Percentiles rank a stretch among this genome's conserved stretches.
These are phyloP conservation scores for Falciphora oryzae DNA, from an alignment of 2,329 filamentous ascomycete species.

Conservation along the genomic window DNA sequence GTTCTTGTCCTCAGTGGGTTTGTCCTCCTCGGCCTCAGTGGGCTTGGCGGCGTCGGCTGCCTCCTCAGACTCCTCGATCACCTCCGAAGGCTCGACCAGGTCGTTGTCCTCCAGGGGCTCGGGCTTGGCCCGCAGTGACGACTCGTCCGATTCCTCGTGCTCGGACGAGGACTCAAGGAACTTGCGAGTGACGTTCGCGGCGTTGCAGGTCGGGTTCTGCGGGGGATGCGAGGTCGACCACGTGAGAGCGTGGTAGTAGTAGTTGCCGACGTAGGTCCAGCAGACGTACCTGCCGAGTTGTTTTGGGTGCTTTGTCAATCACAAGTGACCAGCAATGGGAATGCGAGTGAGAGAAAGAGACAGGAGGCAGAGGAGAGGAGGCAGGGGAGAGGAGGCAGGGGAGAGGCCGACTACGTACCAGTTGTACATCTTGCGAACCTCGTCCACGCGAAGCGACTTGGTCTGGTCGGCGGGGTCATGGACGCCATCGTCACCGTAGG, in stretches of 20 bases:
- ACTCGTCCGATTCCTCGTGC: neutral
- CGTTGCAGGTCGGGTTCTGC: conserved; percentile 30
- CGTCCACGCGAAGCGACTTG: conserved; percentile 5
- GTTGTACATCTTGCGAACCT: conserved; percentile 22
- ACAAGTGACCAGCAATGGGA: neutral
- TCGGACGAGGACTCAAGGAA: neutral
- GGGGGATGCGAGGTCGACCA: conserved; percentile 24
- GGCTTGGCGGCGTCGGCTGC: neutral
- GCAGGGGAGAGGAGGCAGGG: neutral
- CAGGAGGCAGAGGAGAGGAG: too few species aligned
- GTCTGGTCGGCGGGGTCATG: conserved; percentile 19
- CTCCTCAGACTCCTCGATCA: neutral
- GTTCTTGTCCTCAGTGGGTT: too few species aligned
- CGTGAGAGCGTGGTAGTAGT: conserved; percentile 29
- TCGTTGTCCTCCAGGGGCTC: neutral
- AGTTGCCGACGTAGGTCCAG: conserved; percentile 26
- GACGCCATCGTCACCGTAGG: conserved; percentile 23
- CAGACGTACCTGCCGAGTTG: conserved; percentile 19
- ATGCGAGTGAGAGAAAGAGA: neutral
- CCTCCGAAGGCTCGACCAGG: neutral
- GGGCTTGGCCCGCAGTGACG: neutral
- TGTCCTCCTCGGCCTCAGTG: neutral
- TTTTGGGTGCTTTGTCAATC: neutral
- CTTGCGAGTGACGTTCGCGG: conserved; percentile 23
- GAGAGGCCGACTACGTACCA: conserved; percentile 18